Conservation (phyloP, 805 yeast genomes). For the Myxozyma neglecta region DNA sequence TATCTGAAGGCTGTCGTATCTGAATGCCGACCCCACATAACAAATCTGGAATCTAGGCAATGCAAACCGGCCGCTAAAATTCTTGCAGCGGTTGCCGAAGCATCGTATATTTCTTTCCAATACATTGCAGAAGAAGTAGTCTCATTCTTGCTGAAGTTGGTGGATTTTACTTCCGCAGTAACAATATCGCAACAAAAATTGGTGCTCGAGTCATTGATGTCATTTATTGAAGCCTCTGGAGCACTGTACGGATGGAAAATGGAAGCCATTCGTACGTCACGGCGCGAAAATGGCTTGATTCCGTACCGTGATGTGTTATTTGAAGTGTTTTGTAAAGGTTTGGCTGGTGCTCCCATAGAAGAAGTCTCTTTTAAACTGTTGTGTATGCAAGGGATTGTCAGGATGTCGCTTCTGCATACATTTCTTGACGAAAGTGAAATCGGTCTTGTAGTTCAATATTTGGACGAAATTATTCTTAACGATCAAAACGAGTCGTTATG, state of each 20-base stretch:
- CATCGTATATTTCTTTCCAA: conserved; percentile 51
- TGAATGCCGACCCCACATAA: conserved; percentile 54
- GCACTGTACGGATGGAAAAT: conserved; percentile 45
- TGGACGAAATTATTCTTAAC: conserved; percentile 59
- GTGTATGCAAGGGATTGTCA: conserved; percentile 63
- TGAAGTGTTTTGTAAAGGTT: conserved; percentile 63
- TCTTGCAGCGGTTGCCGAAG: conserved; percentile 55
- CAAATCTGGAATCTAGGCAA: conserved; percentile 52
- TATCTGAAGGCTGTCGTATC: conserved; percentile 42
- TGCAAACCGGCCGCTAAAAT: conserved; percentile 63
- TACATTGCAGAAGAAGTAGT: conserved; percentile 46
- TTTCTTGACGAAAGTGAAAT: conserved; percentile 58
- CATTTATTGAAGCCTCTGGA: conserved; percentile 53
- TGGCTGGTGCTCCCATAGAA: conserved; percentile 63
- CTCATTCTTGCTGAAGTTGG: conserved; percentile 45
- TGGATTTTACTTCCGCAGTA: conserved; percentile 37
- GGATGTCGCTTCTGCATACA: conserved; percentile 51
- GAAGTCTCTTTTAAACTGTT: conserved; percentile 71
- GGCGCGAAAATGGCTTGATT: conserved; percentile 44
- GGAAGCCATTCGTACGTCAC: conserved; percentile 3
- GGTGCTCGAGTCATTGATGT: conserved; percentile 59
- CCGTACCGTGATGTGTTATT: conserved; percentile 65
- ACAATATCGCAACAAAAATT: conserved; percentile 56
- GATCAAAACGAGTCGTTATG: conserved; percentile 55
- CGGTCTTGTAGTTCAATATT: conserved; percentile 60